Evolutionary conservation across 1,284 basidiomycete species (phyloP), one percentile per base, ranked within the genome.

Genomic region (Leccinum angustisporum): DNA sequence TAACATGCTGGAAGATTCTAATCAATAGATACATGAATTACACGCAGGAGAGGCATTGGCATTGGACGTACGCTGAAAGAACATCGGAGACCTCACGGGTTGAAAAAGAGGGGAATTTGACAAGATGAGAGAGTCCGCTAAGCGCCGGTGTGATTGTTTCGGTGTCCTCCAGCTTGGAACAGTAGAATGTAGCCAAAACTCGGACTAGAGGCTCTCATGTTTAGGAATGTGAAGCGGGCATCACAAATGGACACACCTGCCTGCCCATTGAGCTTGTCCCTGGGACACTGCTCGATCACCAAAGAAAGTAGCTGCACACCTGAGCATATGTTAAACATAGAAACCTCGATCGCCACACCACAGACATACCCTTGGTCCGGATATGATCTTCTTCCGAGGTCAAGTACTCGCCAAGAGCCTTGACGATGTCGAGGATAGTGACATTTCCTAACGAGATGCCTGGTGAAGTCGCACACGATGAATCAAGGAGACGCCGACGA

Each of bases 161-260:
- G 16, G 86, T 83, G 72, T 97, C 92, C 63, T 94, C 90, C 50
- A 98, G 78, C 76, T 97, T 98, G 59, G 87, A 88, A 65, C 86
- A 83, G 72, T 91, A 97, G 80, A 98, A 99, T 4, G 81, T 78
- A 0, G 87, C 84, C 58, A 99, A 81, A 5, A 95, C 94, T 63
- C 87, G 86, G 59, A 90, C 95, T 96, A 64, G 9, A 60, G 25
- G 48, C 54, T 36, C 60, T 60, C 57, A 66, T 58, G 11, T 56
- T 56, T 65, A 64, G 40, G 25, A 57, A 31, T 50, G 54, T 16
- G 36, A 60, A 18, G 36, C 46, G 56, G 53, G 52, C 10, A 38
- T 33, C 52, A 52, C 25, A 10, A 51, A 59, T 3, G 40, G 46
- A 66, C 87, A 65, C 75, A 94, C 94, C 88, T 54, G 92, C 86